A percentile compares a stretch with the other conserved stretches of the same genome.
Evolutionary conservation across 805 yeast genomes (phyloP).

Genomic region (Candida montana): DNA sequence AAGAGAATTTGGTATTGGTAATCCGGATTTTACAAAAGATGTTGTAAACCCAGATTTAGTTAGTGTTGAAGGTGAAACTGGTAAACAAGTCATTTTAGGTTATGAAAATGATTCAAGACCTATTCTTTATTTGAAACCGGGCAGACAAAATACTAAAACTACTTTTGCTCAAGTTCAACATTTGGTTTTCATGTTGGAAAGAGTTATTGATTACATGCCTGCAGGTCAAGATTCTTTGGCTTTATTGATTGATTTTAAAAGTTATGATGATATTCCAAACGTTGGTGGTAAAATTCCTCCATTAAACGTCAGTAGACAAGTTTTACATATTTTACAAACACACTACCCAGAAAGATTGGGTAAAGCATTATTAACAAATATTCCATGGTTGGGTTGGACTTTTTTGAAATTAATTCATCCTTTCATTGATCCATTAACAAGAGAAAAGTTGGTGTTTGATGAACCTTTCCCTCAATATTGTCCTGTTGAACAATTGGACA

Average conservation of each 20-base stretch:
- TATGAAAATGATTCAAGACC: constrained; percentile 89
- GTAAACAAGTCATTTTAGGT: constrained; percentile 89
- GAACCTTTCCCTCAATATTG: constrained; percentile 84
- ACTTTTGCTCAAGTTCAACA: constrained; percentile 93
- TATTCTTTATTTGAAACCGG: constrained; percentile 86
- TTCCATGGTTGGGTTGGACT: constrained; percentile 92
- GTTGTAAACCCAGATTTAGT: constrained; percentile 50
- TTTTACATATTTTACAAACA: constrained; percentile 86
- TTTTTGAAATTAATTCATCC: constrained; percentile 89
- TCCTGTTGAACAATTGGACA: constrained; percentile 75
- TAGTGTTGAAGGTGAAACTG: constrained; percentile 75
- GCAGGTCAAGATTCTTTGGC: constrained; percentile 94
- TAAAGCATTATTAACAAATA: constrained; percentile 82
- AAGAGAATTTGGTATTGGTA: constrained; percentile 79
- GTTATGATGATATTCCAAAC: constrained; percentile 50
- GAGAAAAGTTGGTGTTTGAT: constrained; percentile 88
- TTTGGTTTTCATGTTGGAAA: constrained; percentile 85
- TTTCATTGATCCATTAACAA: constrained; percentile 91
- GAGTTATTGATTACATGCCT: constrained; percentile 93
- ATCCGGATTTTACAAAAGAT: constrained; percentile 32
- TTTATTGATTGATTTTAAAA: constrained; percentile 84
- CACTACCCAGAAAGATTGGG: constrained; percentile 98
- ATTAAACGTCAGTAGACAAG: constrained; percentile 82
- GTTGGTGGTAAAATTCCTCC: constrained; percentile 75
- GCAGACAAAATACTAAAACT: constrained; percentile 91